phyloP scores from a whole-genome alignment of 495 filamentous ascomycete genomes.

The Pseudomonodictys pantanalensis region DNA sequence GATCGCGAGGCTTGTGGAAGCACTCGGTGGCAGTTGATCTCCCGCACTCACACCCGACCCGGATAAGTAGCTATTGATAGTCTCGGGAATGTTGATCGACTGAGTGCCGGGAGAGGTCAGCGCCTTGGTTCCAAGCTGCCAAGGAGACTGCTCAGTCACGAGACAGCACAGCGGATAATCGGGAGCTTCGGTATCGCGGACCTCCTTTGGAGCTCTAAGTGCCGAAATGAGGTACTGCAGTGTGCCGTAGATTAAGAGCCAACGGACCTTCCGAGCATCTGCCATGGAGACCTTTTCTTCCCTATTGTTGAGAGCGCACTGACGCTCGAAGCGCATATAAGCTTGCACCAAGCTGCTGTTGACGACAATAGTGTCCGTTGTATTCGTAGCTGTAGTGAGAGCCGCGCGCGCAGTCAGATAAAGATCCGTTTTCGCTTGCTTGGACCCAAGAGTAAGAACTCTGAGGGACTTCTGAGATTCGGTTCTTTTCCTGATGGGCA shows the following conservation, averaged over 20 bases:
- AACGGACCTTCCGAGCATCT: constrained; percentile 52
- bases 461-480: constrained; percentile 34
- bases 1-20: constrained; percentile 26
- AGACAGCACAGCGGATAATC: constrained; percentile 42
- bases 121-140: constrained; percentile 21
- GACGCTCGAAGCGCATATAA: constrained; percentile 48
- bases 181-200: constrained; percentile 36
- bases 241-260: constrained; percentile 70
- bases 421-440: constrained; percentile 35
- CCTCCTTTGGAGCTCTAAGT: constrained; percentile 40
- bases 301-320: constrained; percentile 37
- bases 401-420: constrained; percentile 35
- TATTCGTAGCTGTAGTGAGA: constrained; percentile 46
- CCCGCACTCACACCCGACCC: not conserved
- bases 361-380: constrained; percentile 33
- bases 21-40: not conserved
- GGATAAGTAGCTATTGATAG: constrained; percentile 12
- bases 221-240: constrained; percentile 54
- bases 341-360: constrained; percentile 43
- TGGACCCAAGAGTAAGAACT: constrained; percentile 36
- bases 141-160: constrained; percentile 31
- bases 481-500: constrained; percentile 11
- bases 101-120: constrained; percentile 2
- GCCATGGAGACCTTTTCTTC: constrained; percentile 44
- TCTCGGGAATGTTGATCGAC: constrained; percentile 19